Percentiles rank a stretch among this genome's conserved stretches.
These are phyloP conservation scores for Prunus mume DNA, from an alignment of 306 rosid species.

Conservation along the genomic window DNA sequence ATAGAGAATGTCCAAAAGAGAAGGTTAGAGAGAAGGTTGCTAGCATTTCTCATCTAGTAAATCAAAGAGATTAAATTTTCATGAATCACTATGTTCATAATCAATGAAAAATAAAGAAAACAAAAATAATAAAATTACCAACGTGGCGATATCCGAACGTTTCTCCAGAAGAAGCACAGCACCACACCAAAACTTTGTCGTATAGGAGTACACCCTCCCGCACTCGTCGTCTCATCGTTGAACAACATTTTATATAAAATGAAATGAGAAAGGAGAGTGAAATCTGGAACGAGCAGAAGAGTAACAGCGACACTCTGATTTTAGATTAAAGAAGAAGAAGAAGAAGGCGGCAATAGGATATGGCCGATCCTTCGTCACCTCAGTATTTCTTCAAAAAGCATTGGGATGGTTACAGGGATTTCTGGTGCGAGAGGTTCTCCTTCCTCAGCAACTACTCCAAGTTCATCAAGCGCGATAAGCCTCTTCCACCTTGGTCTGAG, in stretches of 20 bases:
- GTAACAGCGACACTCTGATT: not conserved
- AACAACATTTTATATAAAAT: not conserved
- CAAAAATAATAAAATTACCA: not conserved
- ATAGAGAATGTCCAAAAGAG: too few species aligned
- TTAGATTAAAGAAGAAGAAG: not conserved
- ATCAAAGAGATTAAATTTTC: too few species aligned
- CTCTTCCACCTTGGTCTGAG: constrained; percentile 61
- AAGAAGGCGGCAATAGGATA: not conserved
- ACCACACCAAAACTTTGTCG: not conserved
- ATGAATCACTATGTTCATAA: too few species aligned
- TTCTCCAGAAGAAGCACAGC: too few species aligned
- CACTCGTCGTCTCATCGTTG: not conserved
- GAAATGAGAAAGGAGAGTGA: not conserved
- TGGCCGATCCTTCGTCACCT: constrained; percentile 43
- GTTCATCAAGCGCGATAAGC: constrained; percentile 55
- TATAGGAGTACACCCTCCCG: not conserved
- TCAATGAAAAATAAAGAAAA: too few species aligned
- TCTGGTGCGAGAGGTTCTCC: constrained; percentile 65
- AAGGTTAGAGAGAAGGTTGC: too few species aligned
- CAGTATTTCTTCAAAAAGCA: constrained; percentile 41
- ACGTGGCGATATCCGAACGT: not conserved
- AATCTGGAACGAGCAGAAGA: not conserved
- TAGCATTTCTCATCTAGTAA: too few species aligned
- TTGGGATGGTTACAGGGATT: constrained; percentile 64
- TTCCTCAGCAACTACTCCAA: constrained; percentile 48